These are phyloP conservation scores for Melastoma malabathricum DNA, from an alignment of 345 rosid species.

Conservation along the genomic window DNA sequence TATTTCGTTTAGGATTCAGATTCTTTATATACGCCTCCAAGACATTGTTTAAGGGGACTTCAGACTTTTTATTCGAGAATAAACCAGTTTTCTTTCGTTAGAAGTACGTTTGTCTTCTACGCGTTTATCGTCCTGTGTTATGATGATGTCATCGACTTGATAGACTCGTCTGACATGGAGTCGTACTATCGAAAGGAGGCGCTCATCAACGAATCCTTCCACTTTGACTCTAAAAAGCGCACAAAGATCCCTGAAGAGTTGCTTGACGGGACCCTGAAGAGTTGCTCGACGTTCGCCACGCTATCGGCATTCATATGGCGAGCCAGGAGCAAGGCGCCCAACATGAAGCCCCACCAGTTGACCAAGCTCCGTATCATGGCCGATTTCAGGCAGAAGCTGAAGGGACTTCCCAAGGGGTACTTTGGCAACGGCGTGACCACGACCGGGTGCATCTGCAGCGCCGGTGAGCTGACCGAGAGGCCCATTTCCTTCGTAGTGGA, in stretches of 20 bases:
- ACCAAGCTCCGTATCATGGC: conserved; percentile 8
- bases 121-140: too few species aligned
- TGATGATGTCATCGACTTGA: conserved; percentile 13
- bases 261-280: conserved; percentile 5
- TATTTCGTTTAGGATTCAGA: too few species aligned
- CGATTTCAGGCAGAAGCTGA: conserved; percentile 7
- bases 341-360: conserved; percentile 8
- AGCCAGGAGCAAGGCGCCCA: conserved; percentile 5
- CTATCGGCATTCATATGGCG: conserved; percentile 8
- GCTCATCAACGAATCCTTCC: neutral
- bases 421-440: conserved; percentile 9
- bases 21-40: too few species aligned
- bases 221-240: neutral
- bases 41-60: too few species aligned
- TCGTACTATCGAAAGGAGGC: conserved; percentile 1
- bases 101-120: too few species aligned
- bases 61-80: too few species aligned
- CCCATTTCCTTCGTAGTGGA: conserved; percentile 7
- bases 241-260: neutral
- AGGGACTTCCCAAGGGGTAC: conserved; percentile 1
- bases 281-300: conserved; percentile 6
- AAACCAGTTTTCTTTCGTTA: too few species aligned
- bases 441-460: conserved; percentile 1
- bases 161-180: conserved; percentile 14
- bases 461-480: conserved; percentile 9